Base-by-base conservation (phyloP, 2,329 filamentous ascomycete species). In the Cercospora beticola region DNA sequence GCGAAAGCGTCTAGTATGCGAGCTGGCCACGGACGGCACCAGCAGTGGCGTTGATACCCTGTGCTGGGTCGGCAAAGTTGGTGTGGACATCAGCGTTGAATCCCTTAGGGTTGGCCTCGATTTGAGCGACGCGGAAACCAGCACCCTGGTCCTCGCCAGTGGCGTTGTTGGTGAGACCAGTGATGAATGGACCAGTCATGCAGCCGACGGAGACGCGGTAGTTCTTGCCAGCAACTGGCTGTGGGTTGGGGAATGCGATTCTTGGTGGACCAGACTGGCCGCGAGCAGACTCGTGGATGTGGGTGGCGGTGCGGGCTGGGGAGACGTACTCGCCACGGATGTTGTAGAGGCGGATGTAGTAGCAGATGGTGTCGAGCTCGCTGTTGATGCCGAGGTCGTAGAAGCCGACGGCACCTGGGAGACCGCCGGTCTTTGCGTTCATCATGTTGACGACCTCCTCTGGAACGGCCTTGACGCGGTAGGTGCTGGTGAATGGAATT, bases 71-170 rank as follows among this genome's bases (percentile, higher is more conserved):
- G 73, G 86, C 86, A 81, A 87, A 87, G 70, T 76, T 81, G 5
- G 85, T 85, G 77, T 87, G 86, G 1, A 83, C 79, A 72, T 87
- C 86, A 43, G 84, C 81, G 74, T 86, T 86, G 81, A 87, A 87
- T 12, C 73, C 79, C 5, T 71, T 69, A 0, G 86, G 85, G 73
- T 86, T 82, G 36, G 77, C 77, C 76, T 87, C 84, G 61, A 87
- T 86, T 78, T 84, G 77, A 46, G 74, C 73, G 49, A 88, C 81
- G 21, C 79, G 80, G 77, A 87, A 87, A 3, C 82, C 83, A 18
- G 73, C 78, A 16, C 81, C 84, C 16, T 82, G 82, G 70, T 86
- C 84, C 5, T 74, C 71, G 14, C 82, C 82, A 28, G 72, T 71
- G 14, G 68, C 57, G 61, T 81, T 79, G 23, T 79, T 77, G 12